phyloP scores from a whole-genome alignment of 805 yeast species.

The Ogataea minuta region DNA sequence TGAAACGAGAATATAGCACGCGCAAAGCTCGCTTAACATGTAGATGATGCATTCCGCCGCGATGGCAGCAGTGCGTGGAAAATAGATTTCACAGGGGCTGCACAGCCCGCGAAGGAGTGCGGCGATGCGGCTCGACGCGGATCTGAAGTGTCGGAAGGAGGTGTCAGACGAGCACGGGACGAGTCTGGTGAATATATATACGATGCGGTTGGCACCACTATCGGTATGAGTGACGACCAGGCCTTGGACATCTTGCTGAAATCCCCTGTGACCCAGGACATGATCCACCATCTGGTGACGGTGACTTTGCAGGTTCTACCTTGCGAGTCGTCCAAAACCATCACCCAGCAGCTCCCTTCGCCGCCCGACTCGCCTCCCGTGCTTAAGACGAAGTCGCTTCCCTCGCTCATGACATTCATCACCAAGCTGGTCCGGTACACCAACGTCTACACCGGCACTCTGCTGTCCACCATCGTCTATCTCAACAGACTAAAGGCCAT shows the following conservation, averaged over 20 bases:
- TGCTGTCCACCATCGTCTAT: conserved; percentile 70
- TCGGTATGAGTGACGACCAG: conserved; percentile 45
- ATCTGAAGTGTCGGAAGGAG: conserved; percentile 9
- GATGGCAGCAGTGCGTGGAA: not conserved
- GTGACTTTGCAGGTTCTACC: conserved; percentile 67
- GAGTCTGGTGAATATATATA: conserved; percentile 2
- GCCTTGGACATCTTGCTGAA: conserved; percentile 59
- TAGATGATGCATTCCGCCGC: not conserved
- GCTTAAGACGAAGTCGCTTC: conserved; percentile 44
- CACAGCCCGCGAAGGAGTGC: conserved; percentile 9
- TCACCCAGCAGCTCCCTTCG: conserved; percentile 35
- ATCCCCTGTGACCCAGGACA: conserved; percentile 70
- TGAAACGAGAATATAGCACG: conserved; percentile 4
- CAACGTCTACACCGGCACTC: conserved; percentile 77
- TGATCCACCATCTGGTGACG: conserved; percentile 68
- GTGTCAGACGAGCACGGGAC: conserved; percentile 8
- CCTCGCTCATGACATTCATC: conserved; percentile 73
- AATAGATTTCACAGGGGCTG: conserved; percentile 2
- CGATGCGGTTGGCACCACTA: not conserved
- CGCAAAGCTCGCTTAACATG: too few relatives aligned
- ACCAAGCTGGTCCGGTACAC: conserved; percentile 70
- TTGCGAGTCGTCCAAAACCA: conserved; percentile 43
- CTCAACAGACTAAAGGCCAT: conserved; percentile 58
- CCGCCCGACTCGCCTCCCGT: conserved; percentile 33
- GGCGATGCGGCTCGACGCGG: conserved; percentile 10